Evolutionary conservation across 345 rosid genomes (phyloP).

Genomic region (Firmiana major): DNA sequence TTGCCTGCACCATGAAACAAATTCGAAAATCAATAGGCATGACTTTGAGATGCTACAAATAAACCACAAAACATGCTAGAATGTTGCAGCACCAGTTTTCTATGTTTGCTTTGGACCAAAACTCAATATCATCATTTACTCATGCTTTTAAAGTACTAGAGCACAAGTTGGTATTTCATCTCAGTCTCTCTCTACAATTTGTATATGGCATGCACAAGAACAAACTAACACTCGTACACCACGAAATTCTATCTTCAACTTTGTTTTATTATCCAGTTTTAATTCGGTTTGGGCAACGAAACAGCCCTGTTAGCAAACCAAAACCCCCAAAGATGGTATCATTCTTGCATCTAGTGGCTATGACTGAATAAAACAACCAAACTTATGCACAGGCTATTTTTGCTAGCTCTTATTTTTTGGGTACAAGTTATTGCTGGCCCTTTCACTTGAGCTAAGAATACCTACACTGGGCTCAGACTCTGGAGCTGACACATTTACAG

Average conservation of each 20-base stretch:
- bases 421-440: not conserved
- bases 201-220: not conserved
- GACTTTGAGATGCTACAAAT: constrained; percentile 5
- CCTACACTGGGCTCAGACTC: constrained; percentile 67
- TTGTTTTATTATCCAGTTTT: not conserved
- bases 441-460: constrained; percentile 19
- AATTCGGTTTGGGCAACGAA: not conserved
- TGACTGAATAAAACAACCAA: constrained; percentile 8
- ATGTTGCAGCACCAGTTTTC: not conserved
- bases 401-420: too few species aligned
- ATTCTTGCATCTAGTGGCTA: not conserved
- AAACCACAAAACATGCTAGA: not conserved
- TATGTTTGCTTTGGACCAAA: not conserved
- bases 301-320: not conserved
- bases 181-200: not conserved
- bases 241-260: not conserved
- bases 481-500: constrained; percentile 70
- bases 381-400: not conserved
- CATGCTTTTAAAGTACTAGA: not conserved
- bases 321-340: not conserved
- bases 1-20: constrained; percentile 41
- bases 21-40: not conserved
- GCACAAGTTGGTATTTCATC: not conserved
- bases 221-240: not conserved
- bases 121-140: not conserved